phyloP scores from a whole-genome alignment of 176 grass and related monocot genomes.

The Rhynchospora tenuis region DNA sequence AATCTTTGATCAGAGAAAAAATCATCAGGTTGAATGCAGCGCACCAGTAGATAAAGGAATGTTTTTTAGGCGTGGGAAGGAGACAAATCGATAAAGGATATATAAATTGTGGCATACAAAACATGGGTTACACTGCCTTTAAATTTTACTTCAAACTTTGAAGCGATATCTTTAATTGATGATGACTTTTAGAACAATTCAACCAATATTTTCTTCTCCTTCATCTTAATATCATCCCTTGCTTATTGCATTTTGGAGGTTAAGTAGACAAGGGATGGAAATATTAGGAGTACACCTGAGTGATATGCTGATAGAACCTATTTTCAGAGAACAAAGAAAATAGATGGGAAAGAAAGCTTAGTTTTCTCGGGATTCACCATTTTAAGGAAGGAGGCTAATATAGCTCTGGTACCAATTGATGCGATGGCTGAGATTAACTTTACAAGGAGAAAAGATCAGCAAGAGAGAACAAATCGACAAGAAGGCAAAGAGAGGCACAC shows the following conservation, averaged over 20 bases:
- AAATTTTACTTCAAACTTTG: not conserved
- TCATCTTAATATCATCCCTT: not conserved
- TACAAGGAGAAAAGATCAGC: not conserved
- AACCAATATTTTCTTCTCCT: not conserved
- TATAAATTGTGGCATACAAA: not conserved
- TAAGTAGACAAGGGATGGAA: not conserved
- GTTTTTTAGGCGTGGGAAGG: not conserved
- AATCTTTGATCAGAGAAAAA: not conserved
- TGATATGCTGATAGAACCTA: not conserved
- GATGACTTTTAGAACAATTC: not conserved
- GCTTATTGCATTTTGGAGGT: not conserved
- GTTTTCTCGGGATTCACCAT: not conserved
- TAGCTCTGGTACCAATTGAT: not conserved
- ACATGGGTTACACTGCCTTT: not conserved
- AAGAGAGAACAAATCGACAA: not conserved
- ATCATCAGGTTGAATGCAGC: not conserved
- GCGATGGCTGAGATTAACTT: not conserved
- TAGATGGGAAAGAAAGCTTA: not conserved
- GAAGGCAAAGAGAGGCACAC: not conserved
- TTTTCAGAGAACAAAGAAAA: not conserved
- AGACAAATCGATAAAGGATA: not conserved
- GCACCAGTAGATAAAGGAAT: not conserved
- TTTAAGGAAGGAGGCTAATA: not conserved
- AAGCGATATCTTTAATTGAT: not conserved
- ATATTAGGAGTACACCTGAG: not conserved